Evolutionary conservation across 352 stramenopile species (phyloP).

Genomic region (Phytophthora niederhauseri): DNA sequence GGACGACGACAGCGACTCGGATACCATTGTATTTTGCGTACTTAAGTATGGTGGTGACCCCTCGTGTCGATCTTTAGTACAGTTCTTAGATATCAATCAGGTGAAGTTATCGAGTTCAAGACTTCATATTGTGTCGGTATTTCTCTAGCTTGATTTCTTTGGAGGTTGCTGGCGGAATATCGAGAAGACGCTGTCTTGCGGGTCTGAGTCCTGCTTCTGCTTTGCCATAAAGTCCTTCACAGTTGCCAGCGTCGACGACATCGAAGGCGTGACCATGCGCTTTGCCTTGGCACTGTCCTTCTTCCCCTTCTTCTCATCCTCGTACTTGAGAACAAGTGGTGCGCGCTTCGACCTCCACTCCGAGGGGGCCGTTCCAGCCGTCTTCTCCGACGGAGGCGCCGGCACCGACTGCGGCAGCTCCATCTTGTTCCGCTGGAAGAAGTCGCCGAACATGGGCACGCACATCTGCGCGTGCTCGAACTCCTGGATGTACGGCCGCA

Average conservation of each 20-base stretch:
- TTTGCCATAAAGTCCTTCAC: slow-evolving; percentile 39
- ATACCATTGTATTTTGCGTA: slow-evolving; percentile 8
- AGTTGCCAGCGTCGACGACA: slow-evolving; percentile 35
- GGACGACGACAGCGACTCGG: slow-evolving; percentile 10
- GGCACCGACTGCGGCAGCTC: slow-evolving; percentile 44
- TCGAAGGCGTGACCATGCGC: slow-evolving; percentile 12
- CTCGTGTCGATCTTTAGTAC: not conserved
- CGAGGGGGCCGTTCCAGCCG: slow-evolving; percentile 1
- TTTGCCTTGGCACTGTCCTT: slow-evolving; percentile 23
- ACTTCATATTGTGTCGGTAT: not conserved
- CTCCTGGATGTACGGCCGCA: slow-evolving; percentile 74
- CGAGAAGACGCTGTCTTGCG: slow-evolving; percentile 30
- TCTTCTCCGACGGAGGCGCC: slow-evolving; percentile 9
- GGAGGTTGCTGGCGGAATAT: slow-evolving; percentile 29
- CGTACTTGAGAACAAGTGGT: slow-evolving; percentile 41
- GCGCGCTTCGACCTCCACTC: slow-evolving; percentile 20
- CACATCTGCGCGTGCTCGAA: slow-evolving; percentile 71
- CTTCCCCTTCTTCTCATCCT: slow-evolving; percentile 32
- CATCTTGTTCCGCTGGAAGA: slow-evolving; percentile 64
- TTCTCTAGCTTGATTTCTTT: slow-evolving; percentile 27
- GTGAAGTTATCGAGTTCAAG: no score
- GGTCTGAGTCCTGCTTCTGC: slow-evolving; percentile 28
- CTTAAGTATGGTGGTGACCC: not conserved
- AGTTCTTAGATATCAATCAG: no score
- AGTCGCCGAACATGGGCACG: slow-evolving; percentile 61